Percentiles rank a stretch among this genome's conserved stretches.
Evolutionary conservation across 176 grass and related monocot species (phyloP).

Genomic region (Eleusine indica): DNA sequence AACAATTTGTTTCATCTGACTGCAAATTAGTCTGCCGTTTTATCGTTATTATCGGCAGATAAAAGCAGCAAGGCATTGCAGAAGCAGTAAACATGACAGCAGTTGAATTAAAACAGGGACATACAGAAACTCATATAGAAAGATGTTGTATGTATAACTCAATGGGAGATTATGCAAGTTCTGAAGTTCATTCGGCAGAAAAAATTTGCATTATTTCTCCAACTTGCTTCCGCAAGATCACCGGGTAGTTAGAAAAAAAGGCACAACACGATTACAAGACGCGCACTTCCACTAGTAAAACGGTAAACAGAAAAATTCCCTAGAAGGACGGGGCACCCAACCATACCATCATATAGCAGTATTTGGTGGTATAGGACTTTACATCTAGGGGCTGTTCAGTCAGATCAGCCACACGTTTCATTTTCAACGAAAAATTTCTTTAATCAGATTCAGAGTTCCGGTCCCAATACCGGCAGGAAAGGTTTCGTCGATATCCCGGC

Average conservation of each 20-base stretch:
- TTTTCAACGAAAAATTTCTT: conserved; percentile 41
- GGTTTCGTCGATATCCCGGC: conserved; percentile 13
- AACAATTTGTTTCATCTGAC: too few relatives aligned
- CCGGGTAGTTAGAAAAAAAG: conserved; percentile 50
- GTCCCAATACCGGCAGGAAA: conserved; percentile 7
- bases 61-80: too few relatives aligned
- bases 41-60: too few relatives aligned
- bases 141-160: too few relatives aligned
- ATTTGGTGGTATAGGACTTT: conserved; percentile 45
- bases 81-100: too few relatives aligned
- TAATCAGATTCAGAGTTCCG: conserved; percentile 33
- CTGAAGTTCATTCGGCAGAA: conserved; percentile 8
- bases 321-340: conserved; percentile 41
- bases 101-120: too few relatives aligned
- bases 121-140: too few relatives aligned
- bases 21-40: too few relatives aligned
- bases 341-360: conserved; percentile 42
- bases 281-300: conserved; percentile 46
- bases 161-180: background rate
- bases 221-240: conserved; percentile 57
- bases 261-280: conserved; percentile 45
- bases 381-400: conserved; percentile 52
- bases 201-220: conserved; percentile 54
- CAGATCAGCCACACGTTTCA: conserved; percentile 48
- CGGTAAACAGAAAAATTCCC: conserved; percentile 19